These are phyloP conservation scores for Hanseniaspora nectarophila DNA, from an alignment of 805 yeast species.

Conservation along the genomic window DNA sequence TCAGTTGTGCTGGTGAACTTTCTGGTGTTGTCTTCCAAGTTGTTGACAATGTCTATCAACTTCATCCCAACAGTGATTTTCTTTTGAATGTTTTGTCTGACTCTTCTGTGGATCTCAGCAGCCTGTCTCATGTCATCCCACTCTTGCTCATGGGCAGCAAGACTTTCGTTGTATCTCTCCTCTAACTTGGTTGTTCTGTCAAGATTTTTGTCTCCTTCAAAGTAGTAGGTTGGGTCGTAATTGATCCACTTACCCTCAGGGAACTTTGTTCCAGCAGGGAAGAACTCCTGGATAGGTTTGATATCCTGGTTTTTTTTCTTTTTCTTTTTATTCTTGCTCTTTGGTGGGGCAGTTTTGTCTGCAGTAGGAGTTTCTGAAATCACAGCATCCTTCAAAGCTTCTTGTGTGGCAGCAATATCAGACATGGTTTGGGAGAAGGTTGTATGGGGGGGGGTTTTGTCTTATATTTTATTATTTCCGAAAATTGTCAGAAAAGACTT, in stretches of 20 bases:
- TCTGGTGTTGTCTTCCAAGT: constrained; percentile 75
- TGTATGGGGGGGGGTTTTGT: background rate
- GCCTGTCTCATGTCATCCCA: constrained; percentile 91
- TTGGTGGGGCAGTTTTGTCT: background rate
- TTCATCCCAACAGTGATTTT: constrained; percentile 82
- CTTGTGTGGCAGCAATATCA: background rate
- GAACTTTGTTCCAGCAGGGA: constrained; percentile 50
- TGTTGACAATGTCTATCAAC: constrained; percentile 78
- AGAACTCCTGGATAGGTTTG: constrained; percentile 53
- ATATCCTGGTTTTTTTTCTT: constrained; percentile 44
- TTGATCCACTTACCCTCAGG: constrained; percentile 87
- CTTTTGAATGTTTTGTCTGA: constrained; percentile 64
- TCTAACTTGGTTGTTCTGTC: constrained; percentile 80
- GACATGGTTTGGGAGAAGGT: background rate
- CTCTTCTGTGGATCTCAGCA: constrained; percentile 91
- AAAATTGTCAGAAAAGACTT: background rate
- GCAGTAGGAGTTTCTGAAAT: background rate
- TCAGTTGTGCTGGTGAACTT: constrained; percentile 51
- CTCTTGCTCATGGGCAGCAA: constrained; percentile 32
- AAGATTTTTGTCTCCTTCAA: constrained; percentile 43
- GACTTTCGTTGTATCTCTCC: constrained; percentile 59
- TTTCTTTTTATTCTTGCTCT: constrained; percentile 41
- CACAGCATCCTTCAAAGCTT: background rate
- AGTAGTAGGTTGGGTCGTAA: constrained; percentile 29
- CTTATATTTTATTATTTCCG: background rate